Base-by-base conservation (phyloP, 495 filamentous ascomycete genomes). In the Talaromyces nanjingensis region DNA sequence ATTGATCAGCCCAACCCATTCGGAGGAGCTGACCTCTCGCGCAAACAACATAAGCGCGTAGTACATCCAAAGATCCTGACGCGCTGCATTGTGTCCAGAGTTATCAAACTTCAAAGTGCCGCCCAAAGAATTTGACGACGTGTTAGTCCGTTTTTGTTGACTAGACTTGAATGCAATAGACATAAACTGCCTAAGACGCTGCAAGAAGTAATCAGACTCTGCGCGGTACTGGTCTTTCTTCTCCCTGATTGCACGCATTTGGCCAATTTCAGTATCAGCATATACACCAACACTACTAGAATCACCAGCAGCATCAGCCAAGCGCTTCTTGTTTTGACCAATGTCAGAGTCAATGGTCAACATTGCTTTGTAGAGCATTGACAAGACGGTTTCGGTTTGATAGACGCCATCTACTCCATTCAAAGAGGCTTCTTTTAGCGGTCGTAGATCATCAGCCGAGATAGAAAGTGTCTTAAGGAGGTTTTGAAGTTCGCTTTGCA, bases 291-390 rank as follows among this genome's bases (percentile, higher is more conserved):
- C 78, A 66, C 81, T 85, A 34, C 77, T 75, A 60, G 83, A 81
- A 33, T 81, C 73, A 6, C 75, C 76, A 33, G 81, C 79, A 42
- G 77, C 74, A 69, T 84, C 80, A 9, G 73, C 74, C 25, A 72
- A 70, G 24, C 77, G 72, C 65, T 66, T 79, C 64, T 79, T 78
- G 62, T 80, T 81, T 55, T 80, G 79, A 47, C 86, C 82, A 59
- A 91, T 83, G 22, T 87, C 84, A 0, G 92, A 91, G 72, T 97
- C 93, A 61, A 97, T 97, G 64, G 90, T 97, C 64, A 88, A 77
- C 89, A 98, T 92, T n/a, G 93, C 93, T 69, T 91, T 93, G 72
- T 92, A 97, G 12, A 98, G 76, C 11, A 86, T 88, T n/a, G 91
- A 83, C 14, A 97, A 79, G 0, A 90, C 83, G 12, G 74, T 63